These are phyloP conservation scores for Aspergillus ellipticus DNA, from an alignment of 495 filamentous ascomycete species.

Conservation along the genomic window DNA sequence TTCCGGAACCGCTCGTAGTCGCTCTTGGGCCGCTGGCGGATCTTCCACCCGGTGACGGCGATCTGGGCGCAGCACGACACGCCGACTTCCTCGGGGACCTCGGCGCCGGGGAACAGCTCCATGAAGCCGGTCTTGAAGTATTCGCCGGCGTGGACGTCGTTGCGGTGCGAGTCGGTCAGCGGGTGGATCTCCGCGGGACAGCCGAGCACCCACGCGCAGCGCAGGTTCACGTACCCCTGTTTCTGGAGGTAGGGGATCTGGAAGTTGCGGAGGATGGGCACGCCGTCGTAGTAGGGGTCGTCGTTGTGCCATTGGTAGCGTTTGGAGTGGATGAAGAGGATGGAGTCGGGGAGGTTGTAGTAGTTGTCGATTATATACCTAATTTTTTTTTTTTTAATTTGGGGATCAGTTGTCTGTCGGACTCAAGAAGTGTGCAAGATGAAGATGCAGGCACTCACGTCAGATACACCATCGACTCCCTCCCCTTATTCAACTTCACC, in stretches of 20 bases:
- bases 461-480: slow-evolving; percentile 58
- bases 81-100: slow-evolving; percentile 49
- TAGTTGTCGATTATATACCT: slow-evolving; percentile 66
- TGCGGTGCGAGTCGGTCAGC: slow-evolving; percentile 36
- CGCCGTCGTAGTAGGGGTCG: slow-evolving; percentile 47
- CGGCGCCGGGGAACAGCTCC: slow-evolving; percentile 49
- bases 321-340: slow-evolving; percentile 59
- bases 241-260: slow-evolving; percentile 51
- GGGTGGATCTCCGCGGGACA: slow-evolving; percentile 59
- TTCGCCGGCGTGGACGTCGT: slow-evolving; percentile 44
- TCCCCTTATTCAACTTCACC: slow-evolving; percentile 50
- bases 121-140: slow-evolving; percentile 52
- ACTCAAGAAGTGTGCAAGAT: too few relatives aligned
- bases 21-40: slow-evolving; percentile 42
- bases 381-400: too few relatives aligned
- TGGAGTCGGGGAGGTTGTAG: slow-evolving; percentile 52
- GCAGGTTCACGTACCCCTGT: slow-evolving; percentile 62
- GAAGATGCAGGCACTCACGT: slow-evolving; percentile 42
- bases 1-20: slow-evolving; percentile 56
- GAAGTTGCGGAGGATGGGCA: slow-evolving; percentile 50
- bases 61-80: slow-evolving; percentile 72
- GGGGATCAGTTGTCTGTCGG: too few relatives aligned
- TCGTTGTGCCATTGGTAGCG: slow-evolving; percentile 65
- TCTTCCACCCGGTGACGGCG: slow-evolving; percentile 55
- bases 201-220: slow-evolving; percentile 59